Conservation (phyloP, 2,329 filamentous ascomycete species). For the Hysterium pulicare region DNA sequence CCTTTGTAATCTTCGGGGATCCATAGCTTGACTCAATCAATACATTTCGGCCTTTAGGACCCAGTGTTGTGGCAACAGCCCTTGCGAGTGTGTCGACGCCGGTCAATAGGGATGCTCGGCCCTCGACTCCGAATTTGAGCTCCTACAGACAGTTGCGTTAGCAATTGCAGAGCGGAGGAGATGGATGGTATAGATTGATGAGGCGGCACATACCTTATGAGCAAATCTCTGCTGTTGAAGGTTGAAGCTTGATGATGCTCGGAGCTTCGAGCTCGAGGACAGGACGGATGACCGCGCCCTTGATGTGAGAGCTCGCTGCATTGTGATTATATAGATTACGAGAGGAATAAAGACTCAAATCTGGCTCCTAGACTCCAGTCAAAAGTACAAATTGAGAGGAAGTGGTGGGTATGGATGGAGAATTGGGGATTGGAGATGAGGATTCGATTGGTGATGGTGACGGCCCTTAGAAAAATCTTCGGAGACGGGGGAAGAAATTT, state of each 20-base stretch:
- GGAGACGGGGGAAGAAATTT: constrained; percentile 1
- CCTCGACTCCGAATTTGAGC: constrained; percentile 97
- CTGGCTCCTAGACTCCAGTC: constrained; percentile 35
- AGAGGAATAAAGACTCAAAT: constrained; percentile 24
- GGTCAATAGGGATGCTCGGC: constrained; percentile 78
- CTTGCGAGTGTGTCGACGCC: constrained; percentile 97
- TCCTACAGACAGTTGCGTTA: constrained; percentile 56
- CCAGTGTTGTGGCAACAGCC: constrained; percentile 92
- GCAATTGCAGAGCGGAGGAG: constrained; percentile 28
- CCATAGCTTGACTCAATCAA: constrained; percentile 98
- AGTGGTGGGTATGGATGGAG: constrained; percentile 13
- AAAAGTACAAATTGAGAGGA: constrained; percentile 27
- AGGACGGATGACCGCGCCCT: constrained; percentile 76
- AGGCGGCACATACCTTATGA: constrained; percentile 87
- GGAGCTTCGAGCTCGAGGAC: constrained; percentile 55
- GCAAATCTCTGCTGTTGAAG: constrained; percentile 92
- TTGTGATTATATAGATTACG: constrained; percentile 48
- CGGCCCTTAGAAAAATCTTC: background rate
- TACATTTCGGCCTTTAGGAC: constrained; percentile 97
- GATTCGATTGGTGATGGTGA: background rate
- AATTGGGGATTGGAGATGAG: background rate
- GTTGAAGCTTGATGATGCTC: constrained; percentile 56
- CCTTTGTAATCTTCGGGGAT: constrained; percentile 99
- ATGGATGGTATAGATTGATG: constrained; percentile 11
- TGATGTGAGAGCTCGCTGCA: constrained; percentile 94